Percentiles rank a stretch among this genome's conserved stretches.
These are phyloP conservation scores for Phytophthora foliorum DNA, from an alignment of 352 stramenopile species.

Conservation along the genomic window DNA sequence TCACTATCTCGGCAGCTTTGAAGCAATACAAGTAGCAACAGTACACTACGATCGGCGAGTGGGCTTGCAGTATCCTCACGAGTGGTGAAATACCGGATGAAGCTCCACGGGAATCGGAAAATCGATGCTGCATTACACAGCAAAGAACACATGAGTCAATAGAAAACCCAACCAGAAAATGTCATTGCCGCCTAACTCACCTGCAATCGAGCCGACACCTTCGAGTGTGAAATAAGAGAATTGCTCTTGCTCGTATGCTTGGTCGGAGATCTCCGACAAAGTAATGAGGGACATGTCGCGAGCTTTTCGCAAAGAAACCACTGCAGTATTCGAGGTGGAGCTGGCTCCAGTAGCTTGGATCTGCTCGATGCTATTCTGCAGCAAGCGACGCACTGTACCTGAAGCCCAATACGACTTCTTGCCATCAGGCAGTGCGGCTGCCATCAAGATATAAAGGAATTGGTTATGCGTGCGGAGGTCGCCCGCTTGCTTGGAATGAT, in stretches of 20 bases:
- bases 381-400: slow-evolving; percentile 60
- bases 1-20: slow-evolving; percentile 74
- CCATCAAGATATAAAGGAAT: slow-evolving; percentile 79
- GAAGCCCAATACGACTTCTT: slow-evolving; percentile 64
- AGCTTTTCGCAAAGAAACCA: slow-evolving; percentile 53
- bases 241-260: slow-evolving; percentile 57
- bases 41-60: slow-evolving; percentile 70
- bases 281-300: slow-evolving; percentile 68
- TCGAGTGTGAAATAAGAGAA: slow-evolving; percentile 81
- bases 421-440: slow-evolving; percentile 29
- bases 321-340: slow-evolving; percentile 44
- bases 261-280: slow-evolving; percentile 60
- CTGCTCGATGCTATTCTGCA: slow-evolving; percentile 73
- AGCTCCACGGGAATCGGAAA: slow-evolving; percentile 69
- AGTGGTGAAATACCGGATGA: slow-evolving; percentile 77
- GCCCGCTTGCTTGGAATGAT: slow-evolving; percentile 53
- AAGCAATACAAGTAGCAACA: slow-evolving; percentile 77
- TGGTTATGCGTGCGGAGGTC: slow-evolving; percentile 65
- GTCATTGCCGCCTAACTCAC: slow-evolving; percentile 41
- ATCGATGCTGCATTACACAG: slow-evolving; percentile 52
- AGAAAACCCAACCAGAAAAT: neutral
- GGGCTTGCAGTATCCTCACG: slow-evolving; percentile 61
- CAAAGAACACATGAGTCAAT: slow-evolving; percentile 12
- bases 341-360: slow-evolving; percentile 43
- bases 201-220: slow-evolving; percentile 67